Conservation (phyloP, 805 yeast species). For the Ogataea neopini region DNA sequence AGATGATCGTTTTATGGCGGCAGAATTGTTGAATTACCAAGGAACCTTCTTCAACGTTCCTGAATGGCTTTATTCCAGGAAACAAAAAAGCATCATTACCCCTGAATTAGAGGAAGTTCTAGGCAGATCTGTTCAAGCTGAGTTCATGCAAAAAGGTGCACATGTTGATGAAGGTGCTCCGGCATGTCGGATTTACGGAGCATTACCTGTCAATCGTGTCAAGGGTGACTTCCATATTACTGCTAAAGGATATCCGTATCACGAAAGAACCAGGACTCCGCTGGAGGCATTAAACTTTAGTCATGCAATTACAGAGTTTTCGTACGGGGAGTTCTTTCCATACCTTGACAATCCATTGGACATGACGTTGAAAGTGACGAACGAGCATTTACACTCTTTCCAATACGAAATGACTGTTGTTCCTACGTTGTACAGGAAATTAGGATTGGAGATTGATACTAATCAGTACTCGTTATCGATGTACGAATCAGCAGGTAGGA, state of each 20-base stretch:
- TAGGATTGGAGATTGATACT: conserved; percentile 76
- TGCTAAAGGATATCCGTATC: conserved; percentile 69
- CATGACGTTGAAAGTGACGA: conserved; percentile 59
- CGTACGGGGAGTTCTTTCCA: conserved; percentile 90
- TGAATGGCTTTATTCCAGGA: conserved; percentile 39
- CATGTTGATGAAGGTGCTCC: conserved; percentile 56
- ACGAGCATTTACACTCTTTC: conserved; percentile 49
- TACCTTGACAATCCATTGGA: conserved; percentile 87
- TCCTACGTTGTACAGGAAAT: conserved; percentile 71
- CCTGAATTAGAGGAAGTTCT: conserved; percentile 70
- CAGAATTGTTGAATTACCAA: conserved; percentile 70
- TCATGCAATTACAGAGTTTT: conserved; percentile 82
- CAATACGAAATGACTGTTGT: conserved; percentile 77
- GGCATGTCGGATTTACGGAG: conserved; percentile 86
- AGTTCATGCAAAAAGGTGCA: conserved; percentile 49
- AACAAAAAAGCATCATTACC: conserved; percentile 45
- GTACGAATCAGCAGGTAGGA: conserved; percentile 26
- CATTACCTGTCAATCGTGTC: conserved; percentile 81
- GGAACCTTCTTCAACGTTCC: conserved; percentile 64
- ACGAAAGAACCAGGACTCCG: conserved; percentile 49
- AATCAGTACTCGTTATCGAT: conserved; percentile 80
- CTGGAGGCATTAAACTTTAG: conserved; percentile 66
- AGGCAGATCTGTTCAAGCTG: conserved; percentile 65
- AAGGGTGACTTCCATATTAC: conserved; percentile 84
- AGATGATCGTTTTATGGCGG: conserved; percentile 74